Evolutionary conservation across 1,139 yeast species (phyloP), one percentile per base, ranked within the genome.

Genomic region (Debaryomyces robertsiae): DNA sequence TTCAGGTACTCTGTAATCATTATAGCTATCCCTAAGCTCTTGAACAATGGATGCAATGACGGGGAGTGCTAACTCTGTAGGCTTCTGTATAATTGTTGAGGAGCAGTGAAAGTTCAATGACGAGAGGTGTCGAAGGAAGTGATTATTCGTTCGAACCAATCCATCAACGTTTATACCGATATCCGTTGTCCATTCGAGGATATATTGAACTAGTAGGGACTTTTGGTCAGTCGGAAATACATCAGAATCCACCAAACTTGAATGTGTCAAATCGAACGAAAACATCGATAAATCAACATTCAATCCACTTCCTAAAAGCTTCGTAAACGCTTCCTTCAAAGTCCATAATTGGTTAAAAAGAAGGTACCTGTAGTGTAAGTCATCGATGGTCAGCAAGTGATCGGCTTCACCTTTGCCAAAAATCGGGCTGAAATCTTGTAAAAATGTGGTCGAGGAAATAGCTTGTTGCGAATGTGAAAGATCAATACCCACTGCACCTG

Each of bases 301-400:
- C 19, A 84, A 61, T 0, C 94, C 93, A 14, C 71, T 60, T 0
- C 93, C 93, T 4, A 75, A 48, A 18, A 70, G 71, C 51, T 84
- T 85, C 3, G 84, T 74, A 48, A 79, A 83, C 25, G 86, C 77
- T 54, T 85, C 94, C 53, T 85, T 85, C 41, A 84, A 56, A 0
- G 93, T 83, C 94, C 93, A 85, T 25, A 75, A 67, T 38, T 77
- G 79, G 24, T 82, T 77, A 54, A 75, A 80, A 2, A 54, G 32
- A 10, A 47, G 38, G 48, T 71, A 71, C 33, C 63, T 39, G 2
- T 42, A 17, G 1, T 44, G 35, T 2, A 43, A 9, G 29, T 57
- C 57, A 0, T 34, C 32, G 2, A 57, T 43, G 1, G 9, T 27
- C 9, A 44, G 41, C 17, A 82, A 46, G 14, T 61, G 53, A 2